These are phyloP conservation scores for Fusarium sp. DNA, from an alignment of 2,329 filamentous ascomycete species.

Conservation along the genomic window DNA sequence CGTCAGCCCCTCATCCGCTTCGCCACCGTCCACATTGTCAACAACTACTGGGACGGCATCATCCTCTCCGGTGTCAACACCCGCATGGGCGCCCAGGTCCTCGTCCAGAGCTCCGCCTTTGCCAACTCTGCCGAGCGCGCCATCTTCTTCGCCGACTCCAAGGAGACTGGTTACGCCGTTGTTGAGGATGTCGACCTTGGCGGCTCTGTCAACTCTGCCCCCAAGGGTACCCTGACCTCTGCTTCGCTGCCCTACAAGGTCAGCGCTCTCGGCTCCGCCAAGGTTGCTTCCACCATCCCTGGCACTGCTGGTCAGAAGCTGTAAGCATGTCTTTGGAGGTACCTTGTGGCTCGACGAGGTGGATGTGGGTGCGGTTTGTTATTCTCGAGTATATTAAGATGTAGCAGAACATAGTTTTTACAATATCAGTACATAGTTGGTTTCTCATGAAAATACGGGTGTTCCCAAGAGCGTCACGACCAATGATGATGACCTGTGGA, in stretches of 20 bases:
- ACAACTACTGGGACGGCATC: conserved; percentile 62
- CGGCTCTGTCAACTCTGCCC: conserved; percentile 52
- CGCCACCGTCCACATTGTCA: conserved; percentile 72
- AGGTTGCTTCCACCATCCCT: conserved; percentile 57
- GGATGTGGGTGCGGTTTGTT: neutral
- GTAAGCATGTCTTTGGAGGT: conserved; percentile 1
- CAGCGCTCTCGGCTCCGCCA: conserved; percentile 56
- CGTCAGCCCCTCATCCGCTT: conserved; percentile 73
- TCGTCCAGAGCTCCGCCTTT: conserved; percentile 68
- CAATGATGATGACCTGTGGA: neutral
- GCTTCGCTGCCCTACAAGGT: conserved; percentile 66
- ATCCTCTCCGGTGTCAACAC: conserved; percentile 65
- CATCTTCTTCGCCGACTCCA: conserved; percentile 55
- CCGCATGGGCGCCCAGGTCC: conserved; percentile 65
- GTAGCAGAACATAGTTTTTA: neutral
- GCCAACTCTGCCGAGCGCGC: conserved; percentile 51
- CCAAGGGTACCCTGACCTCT: conserved; percentile 62
- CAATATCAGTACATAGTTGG: conserved; percentile 1
- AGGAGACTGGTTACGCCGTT: conserved; percentile 57
- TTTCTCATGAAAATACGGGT: neutral
- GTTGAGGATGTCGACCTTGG: conserved; percentile 58
- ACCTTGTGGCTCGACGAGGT: neutral
- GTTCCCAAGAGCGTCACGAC: neutral
- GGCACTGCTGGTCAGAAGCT: conserved; percentile 54
- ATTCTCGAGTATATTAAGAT: neutral